Conservation (phyloP, 495 filamentous ascomycete genomes). For the Hypomontagnella monticulosa region DNA sequence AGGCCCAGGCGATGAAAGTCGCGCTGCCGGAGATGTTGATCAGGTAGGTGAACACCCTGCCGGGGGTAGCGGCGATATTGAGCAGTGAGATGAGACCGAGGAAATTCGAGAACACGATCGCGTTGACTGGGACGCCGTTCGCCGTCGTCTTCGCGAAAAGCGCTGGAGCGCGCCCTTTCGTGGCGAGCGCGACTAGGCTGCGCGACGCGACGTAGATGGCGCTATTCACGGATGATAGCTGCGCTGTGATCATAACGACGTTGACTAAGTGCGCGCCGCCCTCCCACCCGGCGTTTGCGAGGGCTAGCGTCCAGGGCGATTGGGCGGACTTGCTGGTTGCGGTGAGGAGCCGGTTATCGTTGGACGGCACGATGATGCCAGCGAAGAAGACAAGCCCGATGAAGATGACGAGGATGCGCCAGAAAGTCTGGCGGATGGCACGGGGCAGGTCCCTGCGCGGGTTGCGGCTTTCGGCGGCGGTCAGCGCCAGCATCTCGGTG, state of each 20-base stretch:
- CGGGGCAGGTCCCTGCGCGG: constrained; percentile 70
- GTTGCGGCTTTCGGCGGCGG: constrained; percentile 74
- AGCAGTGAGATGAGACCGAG: constrained; percentile 67
- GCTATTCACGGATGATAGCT: constrained; percentile 72
- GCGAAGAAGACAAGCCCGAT: constrained; percentile 71
- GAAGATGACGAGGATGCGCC: constrained; percentile 73
- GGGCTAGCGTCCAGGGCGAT: constrained; percentile 67
- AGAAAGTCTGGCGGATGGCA: constrained; percentile 71
- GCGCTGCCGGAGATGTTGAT: constrained; percentile 64
- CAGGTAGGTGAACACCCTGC: constrained; percentile 64
- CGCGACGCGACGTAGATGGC: constrained; percentile 76
- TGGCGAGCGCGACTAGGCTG: constrained; percentile 67
- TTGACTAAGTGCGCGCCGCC: constrained; percentile 74
- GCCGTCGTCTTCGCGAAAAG: constrained; percentile 61
- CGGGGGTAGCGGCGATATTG: constrained; percentile 65
- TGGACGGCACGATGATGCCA: constrained; percentile 64
- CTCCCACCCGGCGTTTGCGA: constrained; percentile 65
- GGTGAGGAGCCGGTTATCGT: constrained; percentile 59
- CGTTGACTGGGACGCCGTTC: constrained; percentile 62
- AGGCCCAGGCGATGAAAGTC: constrained; percentile 71
- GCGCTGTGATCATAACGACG: constrained; percentile 72
- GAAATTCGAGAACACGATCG: constrained; percentile 59
- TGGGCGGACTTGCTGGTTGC: constrained; percentile 62
- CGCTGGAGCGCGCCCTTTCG: constrained; percentile 64
- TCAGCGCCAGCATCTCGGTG: constrained; percentile 77